Evolutionary conservation across 2,329 filamentous ascomycete genomes (phyloP).

Genomic region (Camillea tinctor): DNA sequence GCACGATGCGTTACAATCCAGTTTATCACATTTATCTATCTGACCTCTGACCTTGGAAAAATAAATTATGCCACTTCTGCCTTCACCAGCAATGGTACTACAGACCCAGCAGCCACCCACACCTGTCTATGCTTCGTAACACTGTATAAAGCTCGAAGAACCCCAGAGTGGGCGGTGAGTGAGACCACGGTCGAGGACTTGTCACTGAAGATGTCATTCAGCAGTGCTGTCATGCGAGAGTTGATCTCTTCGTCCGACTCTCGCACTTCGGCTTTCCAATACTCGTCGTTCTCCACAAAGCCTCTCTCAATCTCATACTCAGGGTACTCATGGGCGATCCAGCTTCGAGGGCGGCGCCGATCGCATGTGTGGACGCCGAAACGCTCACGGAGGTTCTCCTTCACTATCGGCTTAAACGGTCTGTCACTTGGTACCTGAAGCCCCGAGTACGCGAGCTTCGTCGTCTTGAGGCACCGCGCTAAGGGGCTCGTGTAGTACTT

Average conservation of each 20-base stretch:
- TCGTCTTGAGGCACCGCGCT: constrained; percentile 58
- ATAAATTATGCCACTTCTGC: constrained; percentile 24
- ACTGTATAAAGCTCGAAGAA: constrained; percentile 42
- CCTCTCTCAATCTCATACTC: constrained; percentile 51
- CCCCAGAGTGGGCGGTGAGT: constrained; percentile 49
- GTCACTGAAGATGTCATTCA: constrained; percentile 47
- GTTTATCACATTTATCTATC: no score
- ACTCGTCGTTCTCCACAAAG: constrained; percentile 54
- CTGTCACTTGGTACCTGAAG: constrained; percentile 33
- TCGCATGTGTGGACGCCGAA: constrained; percentile 63
- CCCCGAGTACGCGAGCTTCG: constrained; percentile 47
- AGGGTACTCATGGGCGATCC: constrained; percentile 50
- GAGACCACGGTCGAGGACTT: constrained; percentile 42
- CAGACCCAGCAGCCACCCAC: constrained; percentile 47
- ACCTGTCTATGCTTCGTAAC: constrained; percentile 45
- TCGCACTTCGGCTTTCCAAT: constrained; percentile 46
- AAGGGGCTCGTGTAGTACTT: constrained; percentile 58
- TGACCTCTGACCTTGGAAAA: no score
- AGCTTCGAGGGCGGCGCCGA: constrained; percentile 46
- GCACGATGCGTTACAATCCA: no score
- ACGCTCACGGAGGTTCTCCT: constrained; percentile 58
- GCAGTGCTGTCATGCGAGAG: constrained; percentile 38
- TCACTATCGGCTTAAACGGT: constrained; percentile 51
- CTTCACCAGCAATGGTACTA: constrained; percentile 56
- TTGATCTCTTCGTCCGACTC: constrained; percentile 51